A percentile compares a stretch with the other conserved stretches of the same genome.
phyloP scores from a whole-genome alignment of 2,329 filamentous ascomycete species.

The Hypoxylon sp. region DNA sequence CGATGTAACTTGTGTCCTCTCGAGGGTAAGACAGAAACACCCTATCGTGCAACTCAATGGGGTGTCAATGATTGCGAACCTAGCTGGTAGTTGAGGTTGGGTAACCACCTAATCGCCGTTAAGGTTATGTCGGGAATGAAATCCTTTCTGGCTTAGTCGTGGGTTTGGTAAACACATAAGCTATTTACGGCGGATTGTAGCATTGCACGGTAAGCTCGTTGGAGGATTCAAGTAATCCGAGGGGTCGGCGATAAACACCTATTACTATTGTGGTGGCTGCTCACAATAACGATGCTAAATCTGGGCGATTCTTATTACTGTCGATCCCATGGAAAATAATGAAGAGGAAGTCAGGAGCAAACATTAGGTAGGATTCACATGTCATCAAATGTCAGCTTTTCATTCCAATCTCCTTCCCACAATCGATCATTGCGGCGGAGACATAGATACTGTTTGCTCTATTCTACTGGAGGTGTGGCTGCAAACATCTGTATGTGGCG shows the following conservation, averaged over 20 bases:
- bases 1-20: not conserved
- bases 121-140: conserved; percentile 3
- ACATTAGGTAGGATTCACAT: conserved; percentile 2
- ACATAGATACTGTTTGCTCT: not conserved
- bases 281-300: conserved; percentile 13
- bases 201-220: conserved; percentile 18
- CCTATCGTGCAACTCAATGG: not conserved
- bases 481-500: conserved; percentile 21
- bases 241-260: not conserved
- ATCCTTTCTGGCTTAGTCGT: conserved; percentile 7
- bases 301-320: conserved; percentile 14
- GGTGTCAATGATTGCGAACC: not conserved
- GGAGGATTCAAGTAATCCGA: conserved; percentile 18
- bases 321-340: conserved; percentile 5
- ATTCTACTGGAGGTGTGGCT: conserved; percentile 1
- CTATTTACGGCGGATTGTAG: no score
- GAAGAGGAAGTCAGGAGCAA: conserved; percentile 1
- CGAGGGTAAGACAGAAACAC: not conserved
- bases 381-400: conserved; percentile 3
- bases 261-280: not conserved
- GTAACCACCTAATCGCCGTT: not conserved
- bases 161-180: conserved; percentile 13
- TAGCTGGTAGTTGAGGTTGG: not conserved
- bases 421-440: not conserved
- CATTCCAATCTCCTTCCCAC: not conserved